Percentiles rank a stretch among this genome's conserved stretches.
Conservation (phyloP, 768 basidiomycete genomes). For the Mycena capillaripes region DNA sequence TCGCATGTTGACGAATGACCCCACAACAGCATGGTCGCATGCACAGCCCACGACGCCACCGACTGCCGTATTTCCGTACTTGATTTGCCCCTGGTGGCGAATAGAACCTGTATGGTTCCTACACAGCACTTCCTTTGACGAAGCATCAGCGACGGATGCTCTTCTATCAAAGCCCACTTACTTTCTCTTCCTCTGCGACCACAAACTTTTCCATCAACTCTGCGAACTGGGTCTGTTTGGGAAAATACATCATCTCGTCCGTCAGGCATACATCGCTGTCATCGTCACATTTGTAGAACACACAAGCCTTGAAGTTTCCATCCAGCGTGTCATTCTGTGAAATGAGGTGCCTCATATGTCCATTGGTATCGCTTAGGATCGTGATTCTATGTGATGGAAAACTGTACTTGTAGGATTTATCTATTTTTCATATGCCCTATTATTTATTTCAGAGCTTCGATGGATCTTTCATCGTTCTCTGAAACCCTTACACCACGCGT, state of each 20-base stretch:
- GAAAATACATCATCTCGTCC: constrained; percentile 26
- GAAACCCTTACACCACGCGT: background rate
- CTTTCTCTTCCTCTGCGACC: constrained; percentile 10
- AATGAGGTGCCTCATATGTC: background rate
- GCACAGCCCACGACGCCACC: constrained; percentile 15
- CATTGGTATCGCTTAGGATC: background rate
- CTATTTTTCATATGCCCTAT: constrained; percentile 1
- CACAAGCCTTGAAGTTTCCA: constrained; percentile 24
- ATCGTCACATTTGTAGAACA: constrained; percentile 25
- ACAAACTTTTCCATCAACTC: background rate
- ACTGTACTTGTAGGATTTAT: no score
- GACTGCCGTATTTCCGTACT: constrained; percentile 8
- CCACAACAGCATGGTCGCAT: constrained; percentile 23
- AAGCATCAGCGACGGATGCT: background rate
- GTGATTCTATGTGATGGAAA: background rate
- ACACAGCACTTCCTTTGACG: constrained; percentile 4
- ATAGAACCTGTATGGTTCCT: constrained; percentile 2
- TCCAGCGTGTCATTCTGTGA: background rate
- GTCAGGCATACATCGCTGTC: constrained; percentile 17
- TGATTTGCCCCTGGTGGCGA: background rate
- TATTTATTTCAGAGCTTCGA: background rate
- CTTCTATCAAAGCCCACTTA: background rate
- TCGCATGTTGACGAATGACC: constrained; percentile 47
- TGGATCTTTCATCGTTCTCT: background rate
- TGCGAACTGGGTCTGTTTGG: background rate